Conservation (phyloP, 805 yeast genomes). For the Nakazawaea populi region DNA sequence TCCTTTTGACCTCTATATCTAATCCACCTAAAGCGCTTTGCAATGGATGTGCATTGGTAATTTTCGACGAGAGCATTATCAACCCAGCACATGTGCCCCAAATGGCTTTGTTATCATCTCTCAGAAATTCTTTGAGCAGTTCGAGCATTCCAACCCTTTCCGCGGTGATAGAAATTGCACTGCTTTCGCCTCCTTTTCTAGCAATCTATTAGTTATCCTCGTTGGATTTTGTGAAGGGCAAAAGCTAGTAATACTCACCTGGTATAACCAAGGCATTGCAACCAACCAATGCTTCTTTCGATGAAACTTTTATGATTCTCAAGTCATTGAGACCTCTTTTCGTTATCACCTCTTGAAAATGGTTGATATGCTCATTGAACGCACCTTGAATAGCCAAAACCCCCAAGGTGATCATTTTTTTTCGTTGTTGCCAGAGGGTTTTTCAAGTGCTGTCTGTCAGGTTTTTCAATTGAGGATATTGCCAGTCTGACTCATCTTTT, state of each 20-base stretch:
- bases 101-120: slow-evolving; percentile 42
- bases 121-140: slow-evolving; percentile 47
- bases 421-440: too few relatives aligned
- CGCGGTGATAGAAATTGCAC: slow-evolving; percentile 65
- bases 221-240: too few relatives aligned
- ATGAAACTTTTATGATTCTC: slow-evolving; percentile 42
- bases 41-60: slow-evolving; percentile 45
- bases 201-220: neutral
- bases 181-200: slow-evolving; percentile 51
- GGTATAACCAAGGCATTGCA: slow-evolving; percentile 66
- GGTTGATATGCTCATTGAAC: slow-evolving; percentile 58
- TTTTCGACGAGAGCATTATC: slow-evolving; percentile 53
- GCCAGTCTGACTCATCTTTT: too few relatives aligned
- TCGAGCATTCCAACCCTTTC: slow-evolving; percentile 54
- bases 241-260: slow-evolving; percentile 23
- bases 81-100: slow-evolving; percentile 92
- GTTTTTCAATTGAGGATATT: too few relatives aligned
- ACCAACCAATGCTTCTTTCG: slow-evolving; percentile 37
- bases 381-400: slow-evolving; percentile 81
- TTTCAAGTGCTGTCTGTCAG: too few relatives aligned
- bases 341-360: slow-evolving; percentile 32
- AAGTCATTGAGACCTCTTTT: slow-evolving; percentile 26
- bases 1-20: slow-evolving; percentile 57
- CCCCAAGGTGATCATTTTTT: slow-evolving; percentile 38
- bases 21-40: slow-evolving; percentile 60